A percentile compares a stretch with the other conserved stretches of the same genome.
Conservation (phyloP, 176 grass and related monocot species). For the Dactylis glomerata region DNA sequence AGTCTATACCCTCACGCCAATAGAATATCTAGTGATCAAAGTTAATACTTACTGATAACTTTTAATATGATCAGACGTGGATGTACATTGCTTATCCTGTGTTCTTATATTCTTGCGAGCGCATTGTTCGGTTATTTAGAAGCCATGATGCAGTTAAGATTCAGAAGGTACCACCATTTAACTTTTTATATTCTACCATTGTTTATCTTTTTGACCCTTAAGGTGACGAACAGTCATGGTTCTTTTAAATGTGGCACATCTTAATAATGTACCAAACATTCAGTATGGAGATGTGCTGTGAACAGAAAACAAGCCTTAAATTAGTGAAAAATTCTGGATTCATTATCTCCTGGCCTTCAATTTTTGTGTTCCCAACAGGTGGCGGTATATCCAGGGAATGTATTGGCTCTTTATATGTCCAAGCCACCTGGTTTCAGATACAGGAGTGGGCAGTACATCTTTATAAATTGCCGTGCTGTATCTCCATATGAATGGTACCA, state of each 20-base stretch:
- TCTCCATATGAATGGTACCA: constrained; percentile 92
- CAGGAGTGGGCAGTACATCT: constrained; percentile 85
- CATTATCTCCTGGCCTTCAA: not conserved
- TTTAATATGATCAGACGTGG: constrained; percentile 67
- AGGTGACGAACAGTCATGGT: not conserved
- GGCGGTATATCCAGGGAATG: constrained; percentile 83
- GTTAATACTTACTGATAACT: not conserved
- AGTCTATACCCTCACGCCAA: not conserved
- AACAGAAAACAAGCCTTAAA: not conserved
- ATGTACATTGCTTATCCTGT: constrained; percentile 90
- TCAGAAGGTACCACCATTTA: constrained; percentile 54
- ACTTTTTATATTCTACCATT: not conserved
- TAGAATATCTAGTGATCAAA: not conserved
- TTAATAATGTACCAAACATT: not conserved
- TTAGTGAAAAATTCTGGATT: not conserved
- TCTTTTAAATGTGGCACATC: not conserved
- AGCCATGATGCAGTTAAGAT: constrained; percentile 74
- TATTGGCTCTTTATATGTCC: constrained; percentile 83
- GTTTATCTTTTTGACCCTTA: constrained; percentile 15
- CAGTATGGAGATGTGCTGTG: not conserved
- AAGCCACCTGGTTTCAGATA: constrained; percentile 92
- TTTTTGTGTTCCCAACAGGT: constrained; percentile 43
- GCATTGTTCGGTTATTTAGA: constrained; percentile 71
- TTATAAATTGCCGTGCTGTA: constrained; percentile 69
- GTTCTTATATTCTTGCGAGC: constrained; percentile 68